Evolutionary conservation across 495 filamentous ascomycete species (phyloP).

Genomic region (Trichoderma erinaceum): DNA sequence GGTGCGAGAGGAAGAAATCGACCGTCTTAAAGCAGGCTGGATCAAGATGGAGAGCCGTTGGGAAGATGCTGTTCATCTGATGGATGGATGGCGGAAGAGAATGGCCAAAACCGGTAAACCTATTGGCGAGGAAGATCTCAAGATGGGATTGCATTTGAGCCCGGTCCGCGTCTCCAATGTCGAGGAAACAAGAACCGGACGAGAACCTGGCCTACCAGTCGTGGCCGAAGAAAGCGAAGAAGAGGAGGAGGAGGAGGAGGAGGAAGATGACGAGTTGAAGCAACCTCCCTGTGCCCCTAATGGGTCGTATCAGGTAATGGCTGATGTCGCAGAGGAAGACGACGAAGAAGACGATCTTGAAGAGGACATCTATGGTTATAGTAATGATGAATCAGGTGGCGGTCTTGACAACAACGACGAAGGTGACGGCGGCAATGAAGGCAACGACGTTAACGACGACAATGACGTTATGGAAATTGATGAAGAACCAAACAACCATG

Average conservation of each 20-base stretch:
- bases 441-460: slow-evolving; percentile 17
- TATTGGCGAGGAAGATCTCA: slow-evolving; percentile 76
- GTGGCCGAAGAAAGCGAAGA: slow-evolving; percentile 36
- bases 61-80: slow-evolving; percentile 82
- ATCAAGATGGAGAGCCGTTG: slow-evolving; percentile 86
- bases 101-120: slow-evolving; percentile 74
- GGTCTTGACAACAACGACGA: slow-evolving; percentile 38
- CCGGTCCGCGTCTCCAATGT: slow-evolving; percentile 49
- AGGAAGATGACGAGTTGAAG: slow-evolving; percentile 1
- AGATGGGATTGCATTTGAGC: slow-evolving; percentile 65
- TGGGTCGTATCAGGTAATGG: neutral
- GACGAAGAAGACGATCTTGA: neutral
- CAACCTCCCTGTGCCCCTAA: neutral
- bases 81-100: slow-evolving; percentile 86
- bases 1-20: slow-evolving; percentile 83
- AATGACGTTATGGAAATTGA: neutral
- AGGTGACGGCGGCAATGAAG: slow-evolving; percentile 38
- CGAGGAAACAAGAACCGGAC: slow-evolving; percentile 39
- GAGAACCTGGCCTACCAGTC: slow-evolving; percentile 32
- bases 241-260: slow-evolving; percentile 23
- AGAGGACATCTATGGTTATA: slow-evolving; percentile 22
- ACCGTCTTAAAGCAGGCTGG: slow-evolving; percentile 72
- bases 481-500: slow-evolving; percentile 10
- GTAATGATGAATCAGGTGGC: slow-evolving; percentile 41
- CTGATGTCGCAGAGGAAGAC: neutral